phyloP scores from a whole-genome alignment of 1,284 basidiomycete species.

The Sanghuangporus baumii region DNA sequence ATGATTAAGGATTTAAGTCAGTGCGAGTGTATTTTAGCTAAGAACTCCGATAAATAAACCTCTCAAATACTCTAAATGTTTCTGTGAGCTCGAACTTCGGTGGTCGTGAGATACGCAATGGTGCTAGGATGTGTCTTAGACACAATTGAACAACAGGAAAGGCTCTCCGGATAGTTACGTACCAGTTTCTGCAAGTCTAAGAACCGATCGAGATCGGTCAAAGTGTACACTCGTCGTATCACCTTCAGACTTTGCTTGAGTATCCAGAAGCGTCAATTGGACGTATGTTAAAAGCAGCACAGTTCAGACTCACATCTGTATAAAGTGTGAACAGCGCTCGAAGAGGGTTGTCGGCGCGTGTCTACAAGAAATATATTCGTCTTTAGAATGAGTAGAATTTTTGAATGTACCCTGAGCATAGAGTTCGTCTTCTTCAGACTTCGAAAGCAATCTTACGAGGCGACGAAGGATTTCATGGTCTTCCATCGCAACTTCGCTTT shows the following conservation, averaged over 20 bases:
- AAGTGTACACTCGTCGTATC: not conserved
- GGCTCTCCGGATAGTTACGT: not conserved
- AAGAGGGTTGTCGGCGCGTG: not conserved
- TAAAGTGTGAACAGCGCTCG: not conserved
- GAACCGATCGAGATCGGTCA: not conserved
- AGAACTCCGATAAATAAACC: not conserved
- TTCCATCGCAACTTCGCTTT: not conserved
- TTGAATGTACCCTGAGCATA: conserved; percentile 1
- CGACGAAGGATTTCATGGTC: conserved; percentile 3
- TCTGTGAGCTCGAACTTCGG: not conserved
- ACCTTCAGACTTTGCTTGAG: conserved; percentile 1
- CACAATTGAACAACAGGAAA: not conserved
- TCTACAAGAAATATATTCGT: not conserved
- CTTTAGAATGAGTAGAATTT: not conserved
- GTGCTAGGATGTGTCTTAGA: not conserved
- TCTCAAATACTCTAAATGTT: conserved; percentile 1
- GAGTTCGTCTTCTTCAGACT: conserved; percentile 1
- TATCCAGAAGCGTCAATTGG: not conserved
- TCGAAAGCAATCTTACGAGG: not conserved
- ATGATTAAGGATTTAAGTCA: not conserved
- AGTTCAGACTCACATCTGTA: not conserved
- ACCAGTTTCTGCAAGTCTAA: conserved; percentile 5
- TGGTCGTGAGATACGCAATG: not conserved
- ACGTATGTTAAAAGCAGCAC: too few species aligned
- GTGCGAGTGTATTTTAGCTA: not conserved